phyloP scores from a whole-genome alignment of 73 alveolate species.

The Stentor roeselii region DNA sequence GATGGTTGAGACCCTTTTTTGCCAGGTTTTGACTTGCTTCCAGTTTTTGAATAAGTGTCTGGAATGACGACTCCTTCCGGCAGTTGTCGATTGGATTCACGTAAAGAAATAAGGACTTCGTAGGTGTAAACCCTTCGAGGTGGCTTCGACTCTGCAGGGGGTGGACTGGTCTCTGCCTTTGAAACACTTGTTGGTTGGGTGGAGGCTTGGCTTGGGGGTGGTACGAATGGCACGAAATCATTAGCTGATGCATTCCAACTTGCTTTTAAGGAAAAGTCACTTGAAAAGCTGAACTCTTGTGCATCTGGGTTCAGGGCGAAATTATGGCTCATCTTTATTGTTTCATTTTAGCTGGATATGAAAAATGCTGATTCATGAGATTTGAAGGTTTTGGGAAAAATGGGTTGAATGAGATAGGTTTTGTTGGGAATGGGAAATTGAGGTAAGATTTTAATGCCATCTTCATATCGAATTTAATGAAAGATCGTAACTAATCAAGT shows the following conservation, averaged over 20 bases:
- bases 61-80: conserved; percentile 6
- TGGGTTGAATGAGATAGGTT: too few species aligned
- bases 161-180: background rate
- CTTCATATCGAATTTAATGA: too few species aligned
- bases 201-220: too few species aligned
- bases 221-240: background rate
- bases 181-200: background rate
- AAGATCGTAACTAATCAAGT: too few species aligned
- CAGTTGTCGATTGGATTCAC: background rate
- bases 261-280: background rate
- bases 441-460: too few species aligned
- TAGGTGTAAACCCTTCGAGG: background rate
- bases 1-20: conserved; percentile 1
- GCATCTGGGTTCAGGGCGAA: conserved; percentile 1
- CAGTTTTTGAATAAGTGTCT: conserved; percentile 12
- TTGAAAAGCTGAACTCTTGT: background rate
- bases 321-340: too few species aligned
- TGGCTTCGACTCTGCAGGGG: background rate
- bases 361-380: too few species aligned
- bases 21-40: background rate
- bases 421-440: too few species aligned
- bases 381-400: too few species aligned
- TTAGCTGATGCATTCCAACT: background rate
- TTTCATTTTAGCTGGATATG: too few species aligned
- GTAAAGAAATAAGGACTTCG: background rate